Evolutionary conservation across 2,329 filamentous ascomycete species (phyloP), one percentile per base, ranked within the genome.

Genomic region (Bipolaris sorokiniana): DNA sequence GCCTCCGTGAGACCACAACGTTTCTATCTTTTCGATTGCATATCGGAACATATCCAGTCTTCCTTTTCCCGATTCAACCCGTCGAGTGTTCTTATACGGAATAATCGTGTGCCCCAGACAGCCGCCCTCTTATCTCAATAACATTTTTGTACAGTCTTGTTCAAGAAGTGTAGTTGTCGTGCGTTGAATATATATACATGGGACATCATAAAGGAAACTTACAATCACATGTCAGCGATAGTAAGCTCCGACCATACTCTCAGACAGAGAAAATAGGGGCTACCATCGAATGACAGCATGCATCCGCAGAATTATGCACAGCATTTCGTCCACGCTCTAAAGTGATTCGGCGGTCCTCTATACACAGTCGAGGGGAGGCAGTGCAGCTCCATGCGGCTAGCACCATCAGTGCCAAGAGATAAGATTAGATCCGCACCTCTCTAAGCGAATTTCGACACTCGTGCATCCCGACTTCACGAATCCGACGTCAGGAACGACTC

Each of bases 361-460:
- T 15, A 20, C 46, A 37, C 11, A 38, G 18, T 34, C 33, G 20
- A 38, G 20, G 16, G n/a, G 11, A 34, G 22, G 28, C 22, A 34
- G n/a, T 15, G 9, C 34, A 20, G 38, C 51, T 16, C 9, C 16
- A 56, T 38, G 23, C 15, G 54, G 54, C 41, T 51, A 51, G 52
- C 47, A 50, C 34, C 49, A 48, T 48, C 58, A 34, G n/a, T 13
- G 64, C 65, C 66, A 68, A 71, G 64, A 16, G 68, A 72, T 72
- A 64, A 71, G 69, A 73, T 73, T 63, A 69, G 59, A 67, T 67
- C 66, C 48, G 54, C 54, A 42, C 37, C 40, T 65, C 65, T 59
- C 63, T 68, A 59, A 55, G 58, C 68, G 57, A 65, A 68, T 68
- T 68, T 70, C 60, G 65, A 66, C 52, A 54, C 56, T 48, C 59